Evolutionary conservation across 306 rosid species (phyloP), one percentile per base, ranked within the genome.

Genomic region (Cyclanthera cordifolia): DNA sequence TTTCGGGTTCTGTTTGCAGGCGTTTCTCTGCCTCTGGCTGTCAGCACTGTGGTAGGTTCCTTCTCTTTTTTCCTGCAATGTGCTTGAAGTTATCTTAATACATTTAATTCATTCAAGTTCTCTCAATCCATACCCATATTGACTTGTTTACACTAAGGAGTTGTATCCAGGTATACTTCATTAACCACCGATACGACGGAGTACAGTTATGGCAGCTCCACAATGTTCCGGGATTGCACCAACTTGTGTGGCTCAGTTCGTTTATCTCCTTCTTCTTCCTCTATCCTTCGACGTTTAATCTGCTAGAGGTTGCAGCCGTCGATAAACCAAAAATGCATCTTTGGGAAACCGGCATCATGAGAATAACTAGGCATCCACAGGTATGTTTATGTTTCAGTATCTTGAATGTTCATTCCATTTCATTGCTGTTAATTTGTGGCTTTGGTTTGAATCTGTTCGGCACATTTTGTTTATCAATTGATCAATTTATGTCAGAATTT

Each of bases 241-340:
- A 87, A 75, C 50, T 87, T 5, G 76, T 89, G 88, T 93, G 98
- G 98, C 69, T 93, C 25, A 83, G 95, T 69, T 79, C 82, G 57
- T 89, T 93, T 74, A 37, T 89, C 75, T 89, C 96, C n/a, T 93
- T 93, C 87, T 43, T 87, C 75, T 83, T 93, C 71, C 81, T 93
- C 28, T 93, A 93, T 69, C 98, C 98, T 25, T 89, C 98, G 5
- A 93, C 98, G 45, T 93, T 93, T 73, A 93, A 93, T 82, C 91
- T 93, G 55, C 71, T 93, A 66, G 98, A 93, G 79, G 95, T 93
- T 24, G 98, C 98, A 2, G 98, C 98, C 19, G 95, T 93, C 70
- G 98, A 93, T 83, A 93, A 93, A 84, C 98, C 98, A 59, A 87
- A 93, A 78, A 73, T 93, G 84, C 98, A 93, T 82, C 95, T 93